Evolutionary conservation across 345 rosid genomes (phyloP).

Genomic region (Nasturtium officinale): DNA sequence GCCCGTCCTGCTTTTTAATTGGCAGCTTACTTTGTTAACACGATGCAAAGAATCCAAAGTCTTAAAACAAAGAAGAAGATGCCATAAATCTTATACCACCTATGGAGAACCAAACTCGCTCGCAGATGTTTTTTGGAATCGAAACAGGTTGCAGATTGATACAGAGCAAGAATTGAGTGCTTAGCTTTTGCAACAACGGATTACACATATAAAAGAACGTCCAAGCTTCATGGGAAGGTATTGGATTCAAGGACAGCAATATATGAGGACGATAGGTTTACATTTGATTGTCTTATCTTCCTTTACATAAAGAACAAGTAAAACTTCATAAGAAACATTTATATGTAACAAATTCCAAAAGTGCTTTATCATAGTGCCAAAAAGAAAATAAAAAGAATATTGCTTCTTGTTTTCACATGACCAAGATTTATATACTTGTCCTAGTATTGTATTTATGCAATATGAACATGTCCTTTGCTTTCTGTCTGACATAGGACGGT

Average conservation of each 20-base stretch:
- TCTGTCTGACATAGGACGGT: not conserved
- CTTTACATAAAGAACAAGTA: slow-evolving; percentile 20
- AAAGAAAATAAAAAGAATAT: slow-evolving; percentile 9
- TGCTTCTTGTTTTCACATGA: slow-evolving; percentile 24
- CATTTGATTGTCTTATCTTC: slow-evolving; percentile 18
- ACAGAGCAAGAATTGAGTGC: not conserved
- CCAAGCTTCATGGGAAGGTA: slow-evolving; percentile 27
- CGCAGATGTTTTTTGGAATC: slow-evolving; percentile 12
- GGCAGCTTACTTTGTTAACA: slow-evolving; percentile 14
- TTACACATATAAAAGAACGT: slow-evolving; percentile 21
- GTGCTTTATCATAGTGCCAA: slow-evolving; percentile 29
- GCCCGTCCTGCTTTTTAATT: slow-evolving; percentile 10
- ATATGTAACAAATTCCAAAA: slow-evolving; percentile 37
- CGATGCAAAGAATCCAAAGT: slow-evolving; percentile 25
- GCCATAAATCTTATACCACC: slow-evolving; percentile 19
- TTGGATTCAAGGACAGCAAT: slow-evolving; percentile 34
- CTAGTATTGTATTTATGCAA: slow-evolving; percentile 5
- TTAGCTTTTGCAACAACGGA: slow-evolving; percentile 13
- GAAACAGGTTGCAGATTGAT: slow-evolving; percentile 16
- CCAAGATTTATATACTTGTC: not conserved
- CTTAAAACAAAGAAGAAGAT: slow-evolving; percentile 5
- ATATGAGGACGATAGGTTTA: not conserved
- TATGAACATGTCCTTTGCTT: slow-evolving; percentile 19
- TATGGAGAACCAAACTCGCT: slow-evolving; percentile 22
- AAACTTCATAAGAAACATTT: slow-evolving; percentile 38